Evolutionary conservation across 768 basidiomycete species (phyloP).

Genomic region (Lactarius trivialis): DNA sequence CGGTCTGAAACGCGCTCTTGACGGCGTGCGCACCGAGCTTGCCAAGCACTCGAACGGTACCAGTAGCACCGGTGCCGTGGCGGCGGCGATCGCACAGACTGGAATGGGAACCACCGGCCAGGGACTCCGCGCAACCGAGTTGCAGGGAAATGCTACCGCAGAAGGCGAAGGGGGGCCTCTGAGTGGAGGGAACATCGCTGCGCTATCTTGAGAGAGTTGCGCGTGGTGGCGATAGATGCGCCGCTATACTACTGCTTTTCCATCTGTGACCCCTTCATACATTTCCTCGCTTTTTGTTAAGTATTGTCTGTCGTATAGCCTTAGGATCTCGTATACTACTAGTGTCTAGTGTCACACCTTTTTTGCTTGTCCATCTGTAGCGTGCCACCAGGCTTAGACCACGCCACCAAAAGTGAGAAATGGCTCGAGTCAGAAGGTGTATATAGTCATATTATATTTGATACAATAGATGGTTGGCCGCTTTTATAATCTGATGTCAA

Average conservation of each 20-base stretch:
- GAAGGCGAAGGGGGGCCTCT: slow-evolving; percentile 53
- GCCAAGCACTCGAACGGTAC: slow-evolving; percentile 41
- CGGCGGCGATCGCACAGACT: slow-evolving; percentile 31
- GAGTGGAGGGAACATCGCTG: slow-evolving; percentile 47
- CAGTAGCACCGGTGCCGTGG: slow-evolving; percentile 23
- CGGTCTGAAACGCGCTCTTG: slow-evolving; percentile 63
- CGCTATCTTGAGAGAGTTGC: slow-evolving; percentile 36
- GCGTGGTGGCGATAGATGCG: background rate
- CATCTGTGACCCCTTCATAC: background rate
- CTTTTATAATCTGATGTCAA: no score
- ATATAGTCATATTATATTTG: no score
- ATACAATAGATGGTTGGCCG: no score
- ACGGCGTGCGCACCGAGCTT: slow-evolving; percentile 58
- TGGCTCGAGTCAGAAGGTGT: no score
- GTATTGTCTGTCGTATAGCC: slow-evolving; percentile 20
- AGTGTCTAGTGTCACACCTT: background rate
- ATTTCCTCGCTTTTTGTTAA: slow-evolving; percentile 14
- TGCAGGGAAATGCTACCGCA: slow-evolving; percentile 37
- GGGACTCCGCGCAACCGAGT: slow-evolving; percentile 51
- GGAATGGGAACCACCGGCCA: slow-evolving; percentile 54
- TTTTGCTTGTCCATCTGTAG: background rate
- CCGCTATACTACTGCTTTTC: background rate
- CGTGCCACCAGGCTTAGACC: background rate
- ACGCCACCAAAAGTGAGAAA: no score
- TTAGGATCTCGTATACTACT: slow-evolving; percentile 20